phyloP scores from a whole-genome alignment of 257 asterid genomes.

The Mentha longifolia region DNA sequence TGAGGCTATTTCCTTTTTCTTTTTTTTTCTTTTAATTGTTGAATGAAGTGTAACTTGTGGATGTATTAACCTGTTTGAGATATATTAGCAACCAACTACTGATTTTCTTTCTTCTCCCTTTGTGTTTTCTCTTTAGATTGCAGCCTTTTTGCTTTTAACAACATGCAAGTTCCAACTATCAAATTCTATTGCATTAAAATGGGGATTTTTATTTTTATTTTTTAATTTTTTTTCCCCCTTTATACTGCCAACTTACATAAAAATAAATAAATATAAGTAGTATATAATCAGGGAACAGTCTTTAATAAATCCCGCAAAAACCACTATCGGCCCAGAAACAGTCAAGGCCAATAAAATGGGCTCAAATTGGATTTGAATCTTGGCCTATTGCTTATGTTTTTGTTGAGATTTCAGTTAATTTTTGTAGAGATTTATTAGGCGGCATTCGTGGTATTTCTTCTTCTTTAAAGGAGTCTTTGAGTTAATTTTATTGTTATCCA shows the following conservation, averaged over 20 bases:
- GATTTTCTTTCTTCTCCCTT: neutral
- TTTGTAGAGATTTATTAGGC: too few relatives aligned
- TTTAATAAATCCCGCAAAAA: neutral
- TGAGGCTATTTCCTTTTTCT: neutral
- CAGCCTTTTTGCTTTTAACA: neutral
- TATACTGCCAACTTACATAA: too few relatives aligned
- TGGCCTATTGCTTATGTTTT: neutral
- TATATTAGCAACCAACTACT: conserved; percentile 3
- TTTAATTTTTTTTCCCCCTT: too few relatives aligned
- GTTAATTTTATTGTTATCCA: neutral
- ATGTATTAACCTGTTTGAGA: conserved; percentile 44
- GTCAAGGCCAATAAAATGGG: neutral
- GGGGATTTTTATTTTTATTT: too few relatives aligned
- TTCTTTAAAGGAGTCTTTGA: neutral
- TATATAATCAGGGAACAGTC: neutral
- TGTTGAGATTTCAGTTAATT: neutral
- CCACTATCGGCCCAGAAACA: neutral
- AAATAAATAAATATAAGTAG: too few relatives aligned
- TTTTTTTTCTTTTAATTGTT: neutral
- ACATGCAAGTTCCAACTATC: too few relatives aligned
- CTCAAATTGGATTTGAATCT: neutral
- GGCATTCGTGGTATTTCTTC: too few relatives aligned
- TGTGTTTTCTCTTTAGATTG: neutral
- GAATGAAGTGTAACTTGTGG: conserved; percentile 23
- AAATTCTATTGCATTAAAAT: too few relatives aligned